These are phyloP conservation scores for Chytridium lagenaria DNA, from an alignment of 371 early-diverging fungal species.

Conservation along the genomic window DNA sequence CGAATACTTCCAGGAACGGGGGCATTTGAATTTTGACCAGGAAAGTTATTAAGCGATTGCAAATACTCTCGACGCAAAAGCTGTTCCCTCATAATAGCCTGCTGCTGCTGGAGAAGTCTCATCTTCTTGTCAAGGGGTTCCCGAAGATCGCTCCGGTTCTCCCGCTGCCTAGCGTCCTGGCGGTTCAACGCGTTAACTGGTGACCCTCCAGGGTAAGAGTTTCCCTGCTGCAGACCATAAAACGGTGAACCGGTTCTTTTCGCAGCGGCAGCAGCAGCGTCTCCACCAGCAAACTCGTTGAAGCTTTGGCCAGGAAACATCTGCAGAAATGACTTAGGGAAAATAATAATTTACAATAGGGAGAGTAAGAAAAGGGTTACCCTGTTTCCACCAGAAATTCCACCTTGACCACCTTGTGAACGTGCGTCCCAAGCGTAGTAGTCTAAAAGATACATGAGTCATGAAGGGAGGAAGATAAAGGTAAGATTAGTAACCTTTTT, in stretches of 20 bases:
- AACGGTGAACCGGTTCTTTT: neutral
- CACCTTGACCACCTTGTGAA: neutral
- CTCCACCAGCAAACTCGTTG: neutral
- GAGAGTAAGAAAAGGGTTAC: neutral
- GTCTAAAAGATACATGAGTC: neutral
- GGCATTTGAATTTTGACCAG: neutral
- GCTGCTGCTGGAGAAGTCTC: conserved; percentile 35
- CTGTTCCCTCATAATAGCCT: conserved; percentile 45
- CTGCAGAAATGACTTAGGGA: neutral
- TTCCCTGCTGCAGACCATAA: neutral
- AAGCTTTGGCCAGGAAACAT: neutral
- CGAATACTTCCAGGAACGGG: neutral
- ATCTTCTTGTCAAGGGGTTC: conserved; percentile 18
- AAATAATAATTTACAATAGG: neutral
- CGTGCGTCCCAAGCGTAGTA: neutral
- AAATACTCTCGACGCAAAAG: conserved; percentile 43
- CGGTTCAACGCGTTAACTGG: neutral
- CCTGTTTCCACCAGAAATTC: neutral
- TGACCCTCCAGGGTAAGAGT: neutral
- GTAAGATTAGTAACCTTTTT: neutral
- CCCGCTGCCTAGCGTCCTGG: neutral
- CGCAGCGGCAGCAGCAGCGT: neutral
- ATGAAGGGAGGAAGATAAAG: neutral
- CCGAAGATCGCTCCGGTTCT: neutral
- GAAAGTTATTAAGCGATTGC: conserved; percentile 24